These are phyloP conservation scores for Withania somnifera DNA, from an alignment of 305 asterid genomes.

Conservation along the genomic window DNA sequence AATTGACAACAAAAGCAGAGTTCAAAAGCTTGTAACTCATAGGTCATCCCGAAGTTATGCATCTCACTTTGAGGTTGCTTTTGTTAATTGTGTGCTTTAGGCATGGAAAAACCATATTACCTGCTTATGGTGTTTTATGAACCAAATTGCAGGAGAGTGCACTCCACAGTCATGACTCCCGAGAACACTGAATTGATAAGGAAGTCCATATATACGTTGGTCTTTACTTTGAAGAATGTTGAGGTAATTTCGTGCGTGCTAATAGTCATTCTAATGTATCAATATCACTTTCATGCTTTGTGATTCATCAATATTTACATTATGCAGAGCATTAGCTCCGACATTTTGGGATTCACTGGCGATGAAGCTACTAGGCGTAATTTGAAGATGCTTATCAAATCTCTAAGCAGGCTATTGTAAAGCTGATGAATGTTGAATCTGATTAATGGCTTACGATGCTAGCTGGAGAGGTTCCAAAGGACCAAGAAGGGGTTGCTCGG, in stretches of 20 bases:
- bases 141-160: slow-evolving; percentile 57
- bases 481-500: neutral
- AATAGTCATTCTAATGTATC: neutral
- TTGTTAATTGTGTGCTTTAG: neutral
- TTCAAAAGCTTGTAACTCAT: neutral
- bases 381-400: slow-evolving; percentile 71
- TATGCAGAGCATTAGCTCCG: slow-evolving; percentile 80
- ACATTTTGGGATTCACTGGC: slow-evolving; percentile 72
- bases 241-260: slow-evolving; percentile 33
- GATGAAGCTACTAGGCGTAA: slow-evolving; percentile 80
- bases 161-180: slow-evolving; percentile 69
- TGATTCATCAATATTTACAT: neutral
- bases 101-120: neutral
- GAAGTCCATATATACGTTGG: slow-evolving; percentile 63
- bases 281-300: neutral
- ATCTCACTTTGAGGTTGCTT: neutral
- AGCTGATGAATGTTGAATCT: slow-evolving; percentile 1
- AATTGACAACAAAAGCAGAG: neutral
- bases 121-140: slow-evolving; percentile 10
- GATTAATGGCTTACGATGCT: neutral
- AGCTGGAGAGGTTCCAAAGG: neutral
- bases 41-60: neutral
- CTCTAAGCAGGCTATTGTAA: slow-evolving; percentile 76
- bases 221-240: slow-evolving; percentile 79
- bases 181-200: slow-evolving; percentile 78